Evolutionary conservation across 148 eudicot species (phyloP).

Genomic region (Drosera capensis): DNA sequence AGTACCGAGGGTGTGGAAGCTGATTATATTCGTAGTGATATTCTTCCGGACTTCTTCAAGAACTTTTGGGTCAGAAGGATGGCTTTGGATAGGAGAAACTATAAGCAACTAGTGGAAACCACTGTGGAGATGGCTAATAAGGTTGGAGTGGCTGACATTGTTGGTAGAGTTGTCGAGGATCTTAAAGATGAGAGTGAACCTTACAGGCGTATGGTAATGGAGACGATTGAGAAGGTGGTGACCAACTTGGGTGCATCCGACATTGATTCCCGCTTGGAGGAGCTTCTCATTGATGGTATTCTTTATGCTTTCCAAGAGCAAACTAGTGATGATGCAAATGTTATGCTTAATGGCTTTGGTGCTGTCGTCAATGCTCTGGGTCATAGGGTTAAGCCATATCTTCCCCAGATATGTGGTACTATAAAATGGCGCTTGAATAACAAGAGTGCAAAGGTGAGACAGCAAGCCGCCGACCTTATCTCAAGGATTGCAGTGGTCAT

Average conservation of each 20-base stretch:
- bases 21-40: conserved; percentile 73
- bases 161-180: conserved; percentile 87
- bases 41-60: conserved; percentile 83
- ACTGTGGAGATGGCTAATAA: conserved; percentile 94
- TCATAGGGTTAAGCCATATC: conserved; percentile 87
- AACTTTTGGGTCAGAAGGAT: conserved; percentile 96
- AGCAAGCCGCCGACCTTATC: conserved; percentile 94
- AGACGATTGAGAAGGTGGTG: conserved; percentile 94
- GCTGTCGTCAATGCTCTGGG: conserved; percentile 93
- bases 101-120: conserved; percentile 85
- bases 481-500: conserved; percentile 90
- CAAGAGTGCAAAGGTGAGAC: conserved; percentile 96
- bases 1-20: conserved; percentile 97
- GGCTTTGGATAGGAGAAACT: conserved; percentile 94
- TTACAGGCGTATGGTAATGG: conserved; percentile 96
- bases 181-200: conserved; percentile 98
- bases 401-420: conserved; percentile 98
- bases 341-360: conserved; percentile 97
- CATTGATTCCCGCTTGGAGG: conserved; percentile 85
- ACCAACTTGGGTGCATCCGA: conserved; percentile 88
- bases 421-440: conserved; percentile 94
- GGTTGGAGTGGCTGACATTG: conserved; percentile 93
- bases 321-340: conserved; percentile 96
- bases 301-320: conserved; percentile 96
- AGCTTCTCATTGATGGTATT: conserved; percentile 89